Conservation (phyloP, 441 rosid genomes). For the Geranium incanum region DNA sequence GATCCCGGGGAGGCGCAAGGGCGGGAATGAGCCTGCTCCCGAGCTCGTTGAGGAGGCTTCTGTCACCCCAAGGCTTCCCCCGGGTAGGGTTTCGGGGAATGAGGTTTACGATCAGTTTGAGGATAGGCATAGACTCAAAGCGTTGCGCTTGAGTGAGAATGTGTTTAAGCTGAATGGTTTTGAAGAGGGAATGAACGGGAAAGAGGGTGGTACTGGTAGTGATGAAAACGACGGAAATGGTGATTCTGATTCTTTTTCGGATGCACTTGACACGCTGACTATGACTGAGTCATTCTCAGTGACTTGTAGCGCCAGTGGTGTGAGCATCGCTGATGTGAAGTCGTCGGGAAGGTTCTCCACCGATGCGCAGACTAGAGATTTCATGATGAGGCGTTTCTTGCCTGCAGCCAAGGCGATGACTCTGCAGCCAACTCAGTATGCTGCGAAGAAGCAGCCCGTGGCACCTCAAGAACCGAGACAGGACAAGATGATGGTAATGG, state of each 20-base stretch:
- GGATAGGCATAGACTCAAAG: slow-evolving; percentile 15
- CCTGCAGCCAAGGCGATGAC: slow-evolving; percentile 99
- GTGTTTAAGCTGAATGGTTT: slow-evolving; percentile 22
- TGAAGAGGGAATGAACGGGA: slow-evolving; percentile 23
- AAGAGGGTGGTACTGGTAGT: slow-evolving; percentile 12
- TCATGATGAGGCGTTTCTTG: slow-evolving; percentile 89
- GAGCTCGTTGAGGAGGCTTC: slow-evolving; percentile 24
- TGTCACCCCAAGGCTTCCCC: slow-evolving; percentile 33
- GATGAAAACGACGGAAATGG: slow-evolving; percentile 30
- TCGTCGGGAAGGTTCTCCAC: slow-evolving; percentile 43
- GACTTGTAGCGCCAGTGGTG: slow-evolving; percentile 55
- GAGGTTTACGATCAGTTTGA: slow-evolving; percentile 22
- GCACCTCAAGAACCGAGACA: slow-evolving; percentile 38
- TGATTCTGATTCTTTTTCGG: slow-evolving; percentile 43
- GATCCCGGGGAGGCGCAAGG: slow-evolving; percentile 71
- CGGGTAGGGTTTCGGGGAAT: slow-evolving; percentile 28
- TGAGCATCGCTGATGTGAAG: slow-evolving; percentile 44
- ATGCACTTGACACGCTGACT: slow-evolving; percentile 53
- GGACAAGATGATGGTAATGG: slow-evolving; percentile 29
- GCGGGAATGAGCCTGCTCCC: slow-evolving; percentile 25
- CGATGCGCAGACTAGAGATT: slow-evolving; percentile 53
- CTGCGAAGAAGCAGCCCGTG: slow-evolving; percentile 50
- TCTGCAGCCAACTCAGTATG: slow-evolving; percentile 46
- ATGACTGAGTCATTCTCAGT: slow-evolving; percentile 46
- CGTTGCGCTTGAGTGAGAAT: slow-evolving; percentile 16